Base-by-base conservation (phyloP, 176 grass and related monocot genomes). In the Musa troglodytarum region DNA sequence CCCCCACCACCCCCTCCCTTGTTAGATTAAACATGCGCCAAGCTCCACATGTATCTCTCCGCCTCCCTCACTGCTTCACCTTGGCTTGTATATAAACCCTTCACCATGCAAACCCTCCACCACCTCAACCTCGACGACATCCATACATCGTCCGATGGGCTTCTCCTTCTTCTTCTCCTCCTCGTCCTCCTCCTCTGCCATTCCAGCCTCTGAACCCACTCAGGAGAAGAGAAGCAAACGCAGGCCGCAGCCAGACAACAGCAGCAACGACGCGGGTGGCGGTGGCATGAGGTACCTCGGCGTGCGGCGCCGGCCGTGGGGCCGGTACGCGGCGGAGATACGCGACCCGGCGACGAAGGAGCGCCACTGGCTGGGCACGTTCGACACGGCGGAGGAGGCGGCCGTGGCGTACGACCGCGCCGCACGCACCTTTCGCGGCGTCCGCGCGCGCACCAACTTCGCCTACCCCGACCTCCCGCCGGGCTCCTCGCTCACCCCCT, bases 291-390 rank as follows among this genome's bases (percentile, higher is more conserved):
- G 88, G 65, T 99, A 94, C 78, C 83, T 94, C 0, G 95, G 95
- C 3, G 95, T 99, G 62, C 76, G 95, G 1, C 84, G 95, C 22
- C 53, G 95, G 26, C 95, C 95, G 55, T 99, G 95, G 95, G 95
- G 95, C 58, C 69, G 90, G 61, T 99, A 99, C 81, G 95, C 95
- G 78, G 95, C 95, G 72, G 95, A 99, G 90, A 99, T 99, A 80
- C 83, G 95, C 10, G 90, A 99, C 80, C 95, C 90, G 22, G 90
- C 95, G 13, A 94, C 90, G 34, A 94, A 99, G 81, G 95, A 94
- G 80, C 86, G 95, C 13, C 95, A 94, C 81, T 99, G 95, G 91
- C 88, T 99, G 1, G 95, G 95, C 6, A 99, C 95, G 15, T 99
- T 99, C 69, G 95, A 94, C 81, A 99, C 95, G 9, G 95, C 95